Evolutionary conservation across 768 basidiomycete genomes (phyloP).

Genomic region (Hypholoma sublateritium): DNA sequence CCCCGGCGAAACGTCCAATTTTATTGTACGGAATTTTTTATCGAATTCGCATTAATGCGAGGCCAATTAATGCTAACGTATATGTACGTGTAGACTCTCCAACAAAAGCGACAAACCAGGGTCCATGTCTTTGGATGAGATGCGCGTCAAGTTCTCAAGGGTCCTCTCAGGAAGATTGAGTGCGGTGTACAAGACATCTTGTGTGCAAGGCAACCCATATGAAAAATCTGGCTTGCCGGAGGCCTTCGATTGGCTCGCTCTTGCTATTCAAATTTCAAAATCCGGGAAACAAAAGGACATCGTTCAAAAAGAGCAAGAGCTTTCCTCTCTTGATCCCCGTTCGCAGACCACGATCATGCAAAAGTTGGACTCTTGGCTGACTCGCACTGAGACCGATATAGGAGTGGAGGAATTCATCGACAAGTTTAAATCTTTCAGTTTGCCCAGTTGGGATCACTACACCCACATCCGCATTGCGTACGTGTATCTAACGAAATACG

Average conservation of each 20-base stretch:
- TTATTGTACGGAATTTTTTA: slow-evolving; percentile 33
- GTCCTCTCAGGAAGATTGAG: slow-evolving; percentile 28
- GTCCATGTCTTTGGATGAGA: slow-evolving; percentile 46
- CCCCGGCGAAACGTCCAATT: slow-evolving; percentile 21
- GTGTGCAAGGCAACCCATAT: slow-evolving; percentile 7
- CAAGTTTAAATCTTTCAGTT: slow-evolving; percentile 29
- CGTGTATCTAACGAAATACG: slow-evolving; percentile 37
- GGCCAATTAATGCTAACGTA: not conserved
- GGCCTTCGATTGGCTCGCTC: slow-evolving; percentile 40
- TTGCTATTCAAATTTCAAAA: slow-evolving; percentile 27
- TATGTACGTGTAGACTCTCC: slow-evolving; percentile 37
- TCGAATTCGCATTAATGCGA: not conserved
- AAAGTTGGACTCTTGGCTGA: slow-evolving; percentile 38
- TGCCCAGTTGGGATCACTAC: slow-evolving; percentile 50
- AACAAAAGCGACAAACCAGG: slow-evolving; percentile 65
- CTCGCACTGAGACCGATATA: slow-evolving; percentile 26
- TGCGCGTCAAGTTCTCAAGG: slow-evolving; percentile 33
- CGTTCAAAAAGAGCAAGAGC: not conserved
- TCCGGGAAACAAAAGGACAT: not conserved
- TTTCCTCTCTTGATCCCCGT: slow-evolving; percentile 11
- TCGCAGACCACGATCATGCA: slow-evolving; percentile 25
- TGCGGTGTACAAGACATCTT: slow-evolving; percentile 27
- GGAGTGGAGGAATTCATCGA: slow-evolving; percentile 31
- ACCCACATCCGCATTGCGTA: slow-evolving; percentile 46
- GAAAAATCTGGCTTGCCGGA: slow-evolving; percentile 28